These are phyloP conservation scores for Venturia oleaginea DNA, from an alignment of 2,329 filamentous ascomycete species.

Conservation along the genomic window DNA sequence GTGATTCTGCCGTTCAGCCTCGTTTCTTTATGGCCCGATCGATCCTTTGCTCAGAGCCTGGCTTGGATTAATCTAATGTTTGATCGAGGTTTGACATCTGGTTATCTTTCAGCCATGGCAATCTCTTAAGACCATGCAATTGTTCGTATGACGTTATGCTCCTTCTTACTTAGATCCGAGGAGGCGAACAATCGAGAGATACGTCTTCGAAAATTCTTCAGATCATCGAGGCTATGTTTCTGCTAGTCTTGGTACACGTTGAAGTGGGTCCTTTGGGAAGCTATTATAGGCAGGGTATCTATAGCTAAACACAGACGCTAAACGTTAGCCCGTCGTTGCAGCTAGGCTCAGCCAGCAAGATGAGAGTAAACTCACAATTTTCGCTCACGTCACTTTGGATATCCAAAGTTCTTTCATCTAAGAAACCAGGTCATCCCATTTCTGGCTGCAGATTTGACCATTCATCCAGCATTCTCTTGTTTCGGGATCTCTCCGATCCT, in stretches of 20 bases:
- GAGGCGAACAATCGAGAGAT: neutral
- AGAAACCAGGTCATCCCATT: neutral
- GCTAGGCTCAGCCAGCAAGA: neutral
- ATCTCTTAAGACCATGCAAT: neutral
- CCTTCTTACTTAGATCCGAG: too few species aligned
- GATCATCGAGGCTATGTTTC: neutral
- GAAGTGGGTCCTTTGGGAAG: neutral
- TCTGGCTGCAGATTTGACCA: neutral
- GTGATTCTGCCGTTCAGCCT: neutral
- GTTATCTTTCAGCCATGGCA: neutral
- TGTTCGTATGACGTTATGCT: too few species aligned
- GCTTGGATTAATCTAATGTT: neutral
- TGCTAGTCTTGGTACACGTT: neutral
- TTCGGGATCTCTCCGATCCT: neutral
- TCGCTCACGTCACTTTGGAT: neutral
- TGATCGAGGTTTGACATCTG: neutral
- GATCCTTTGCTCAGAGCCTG: neutral
- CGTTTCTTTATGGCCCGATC: neutral
- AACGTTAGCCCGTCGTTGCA: neutral
- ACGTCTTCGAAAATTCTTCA: neutral
- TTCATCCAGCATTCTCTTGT: neutral
- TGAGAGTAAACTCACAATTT: neutral
- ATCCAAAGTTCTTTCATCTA: neutral
- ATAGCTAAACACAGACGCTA: neutral
- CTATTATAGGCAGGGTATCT: neutral